Conservation (phyloP, 495 filamentous ascomycete genomes). For the Penicillium pancosmium region DNA sequence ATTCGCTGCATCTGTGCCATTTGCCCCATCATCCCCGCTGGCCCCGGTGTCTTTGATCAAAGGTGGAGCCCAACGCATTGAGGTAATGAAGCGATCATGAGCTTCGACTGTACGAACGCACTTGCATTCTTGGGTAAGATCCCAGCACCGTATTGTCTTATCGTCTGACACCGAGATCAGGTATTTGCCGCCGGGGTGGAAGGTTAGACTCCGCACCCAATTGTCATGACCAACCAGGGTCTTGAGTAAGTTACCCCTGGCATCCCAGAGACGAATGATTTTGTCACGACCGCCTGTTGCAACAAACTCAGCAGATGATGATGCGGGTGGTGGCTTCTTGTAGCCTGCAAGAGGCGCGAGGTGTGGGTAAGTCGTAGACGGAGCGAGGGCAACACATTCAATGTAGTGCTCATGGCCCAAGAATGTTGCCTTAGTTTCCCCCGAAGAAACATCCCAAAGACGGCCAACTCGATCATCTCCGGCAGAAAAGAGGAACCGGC, state of each 20-base stretch:
- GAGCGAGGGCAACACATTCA: constrained; percentile 89
- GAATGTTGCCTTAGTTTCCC: constrained; percentile 76
- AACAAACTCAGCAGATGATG: constrained; percentile 82
- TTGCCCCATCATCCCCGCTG: constrained; percentile 18
- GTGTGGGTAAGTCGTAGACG: constrained; percentile 73
- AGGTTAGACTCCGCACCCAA: constrained; percentile 86
- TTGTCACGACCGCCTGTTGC: constrained; percentile 92
- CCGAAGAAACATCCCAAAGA: constrained; percentile 76
- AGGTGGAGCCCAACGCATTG: constrained; percentile 88
- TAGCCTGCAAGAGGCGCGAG: constrained; percentile 80
- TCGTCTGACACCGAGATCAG: constrained; percentile 85
- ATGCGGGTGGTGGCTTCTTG: constrained; percentile 71
- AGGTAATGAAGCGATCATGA: constrained; percentile 86
- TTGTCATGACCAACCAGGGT: constrained; percentile 92
- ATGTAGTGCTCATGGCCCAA: constrained; percentile 89
- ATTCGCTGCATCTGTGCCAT: constrained; percentile 21
- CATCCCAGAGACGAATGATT: constrained; percentile 88
- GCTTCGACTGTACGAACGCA: constrained; percentile 82
- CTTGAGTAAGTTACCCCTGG: constrained; percentile 82
- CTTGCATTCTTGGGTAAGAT: constrained; percentile 85
- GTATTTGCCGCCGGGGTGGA: constrained; percentile 94
- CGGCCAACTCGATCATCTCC: constrained; percentile 82
- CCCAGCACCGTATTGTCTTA: constrained; percentile 94
- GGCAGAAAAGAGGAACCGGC: constrained; percentile 80
- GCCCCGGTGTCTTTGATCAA: constrained; percentile 51